Conservation (phyloP, 306 rosid genomes). For the apple (Malus domestica) region DNA sequence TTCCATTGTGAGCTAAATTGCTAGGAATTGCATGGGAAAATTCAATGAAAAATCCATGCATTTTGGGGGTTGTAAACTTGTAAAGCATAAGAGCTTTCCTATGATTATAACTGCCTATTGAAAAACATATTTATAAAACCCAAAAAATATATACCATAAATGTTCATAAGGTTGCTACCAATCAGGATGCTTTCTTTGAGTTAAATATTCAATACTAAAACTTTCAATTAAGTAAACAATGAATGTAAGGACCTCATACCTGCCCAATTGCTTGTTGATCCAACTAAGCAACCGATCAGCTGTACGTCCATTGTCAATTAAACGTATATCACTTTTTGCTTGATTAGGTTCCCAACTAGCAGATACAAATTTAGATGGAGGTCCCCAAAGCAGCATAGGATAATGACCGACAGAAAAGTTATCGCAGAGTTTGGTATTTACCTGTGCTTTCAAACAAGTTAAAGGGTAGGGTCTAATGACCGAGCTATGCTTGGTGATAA, state of each 20-base stretch:
- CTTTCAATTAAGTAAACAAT: slow-evolving; percentile 11
- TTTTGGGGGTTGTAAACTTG: not conserved
- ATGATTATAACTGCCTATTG: not conserved
- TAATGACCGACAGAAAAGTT: slow-evolving; percentile 80
- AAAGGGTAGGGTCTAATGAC: slow-evolving; percentile 33
- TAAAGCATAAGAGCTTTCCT: not conserved
- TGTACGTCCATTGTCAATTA: slow-evolving; percentile 62
- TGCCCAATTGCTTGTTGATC: slow-evolving; percentile 80
- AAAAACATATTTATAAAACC: not conserved
- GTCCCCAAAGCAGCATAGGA: slow-evolving; percentile 95
- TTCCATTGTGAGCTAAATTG: not conserved
- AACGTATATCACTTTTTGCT: slow-evolving; percentile 55
- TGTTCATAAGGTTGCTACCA: not conserved
- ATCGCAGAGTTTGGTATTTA: slow-evolving; percentile 87
- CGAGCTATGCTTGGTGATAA: slow-evolving; percentile 13
- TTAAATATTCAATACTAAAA: not conserved
- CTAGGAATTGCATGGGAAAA: not conserved
- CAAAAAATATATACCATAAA: too few relatives aligned
- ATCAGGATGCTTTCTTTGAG: not conserved
- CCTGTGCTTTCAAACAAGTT: slow-evolving; percentile 90
- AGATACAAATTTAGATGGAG: slow-evolving; percentile 75
- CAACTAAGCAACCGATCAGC: slow-evolving; percentile 76
- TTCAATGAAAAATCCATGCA: not conserved
- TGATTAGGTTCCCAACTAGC: slow-evolving; percentile 68
- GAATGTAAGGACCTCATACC: slow-evolving; percentile 46